Conservation (phyloP, 1,139 yeast genomes). For the Arxiozyma bovina region DNA sequence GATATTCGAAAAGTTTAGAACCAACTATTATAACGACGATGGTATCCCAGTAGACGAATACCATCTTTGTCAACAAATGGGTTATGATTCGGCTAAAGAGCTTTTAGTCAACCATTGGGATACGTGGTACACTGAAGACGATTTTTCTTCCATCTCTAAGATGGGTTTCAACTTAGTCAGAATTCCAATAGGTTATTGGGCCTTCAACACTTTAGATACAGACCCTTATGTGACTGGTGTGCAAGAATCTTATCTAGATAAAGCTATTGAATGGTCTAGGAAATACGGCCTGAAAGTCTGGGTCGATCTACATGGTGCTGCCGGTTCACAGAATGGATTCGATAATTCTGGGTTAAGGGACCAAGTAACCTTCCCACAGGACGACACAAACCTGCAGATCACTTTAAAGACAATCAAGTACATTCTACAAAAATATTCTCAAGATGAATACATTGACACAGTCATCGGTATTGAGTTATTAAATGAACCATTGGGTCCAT, state of each 20-base stretch:
- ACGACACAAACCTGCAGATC: constrained; percentile 36
- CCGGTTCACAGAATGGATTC: constrained; percentile 96
- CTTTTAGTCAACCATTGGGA: constrained; percentile 67
- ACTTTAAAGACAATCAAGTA: constrained; percentile 27
- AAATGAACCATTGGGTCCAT: constrained; percentile 82
- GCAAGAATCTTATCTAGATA: constrained; percentile 62
- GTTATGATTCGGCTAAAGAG: constrained; percentile 46
- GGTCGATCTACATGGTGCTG: constrained; percentile 92
- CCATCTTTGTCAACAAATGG: constrained; percentile 55
- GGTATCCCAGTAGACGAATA: constrained; percentile 79
- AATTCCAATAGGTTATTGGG: constrained; percentile 96
- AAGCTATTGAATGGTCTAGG: constrained; percentile 70
- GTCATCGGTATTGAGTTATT: constrained; percentile 77
- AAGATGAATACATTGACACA: constrained; percentile 54
- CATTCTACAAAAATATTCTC: constrained; percentile 56
- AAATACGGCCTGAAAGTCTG: constrained; percentile 61
- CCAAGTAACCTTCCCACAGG: constrained; percentile 46
- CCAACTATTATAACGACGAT: constrained; percentile 23
- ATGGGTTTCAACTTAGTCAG: constrained; percentile 80
- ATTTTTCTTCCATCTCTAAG: constrained; percentile 50
- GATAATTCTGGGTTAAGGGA: constrained; percentile 91
- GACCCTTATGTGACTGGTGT: constrained; percentile 92
- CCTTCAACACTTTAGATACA: constrained; percentile 49
- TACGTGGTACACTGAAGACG: constrained; percentile 68
- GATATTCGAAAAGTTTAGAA: constrained; percentile 45